Percentiles rank a stretch among this genome's conserved stretches.
Conservation (phyloP, 345 rosid species). For the Citrus medica region DNA sequence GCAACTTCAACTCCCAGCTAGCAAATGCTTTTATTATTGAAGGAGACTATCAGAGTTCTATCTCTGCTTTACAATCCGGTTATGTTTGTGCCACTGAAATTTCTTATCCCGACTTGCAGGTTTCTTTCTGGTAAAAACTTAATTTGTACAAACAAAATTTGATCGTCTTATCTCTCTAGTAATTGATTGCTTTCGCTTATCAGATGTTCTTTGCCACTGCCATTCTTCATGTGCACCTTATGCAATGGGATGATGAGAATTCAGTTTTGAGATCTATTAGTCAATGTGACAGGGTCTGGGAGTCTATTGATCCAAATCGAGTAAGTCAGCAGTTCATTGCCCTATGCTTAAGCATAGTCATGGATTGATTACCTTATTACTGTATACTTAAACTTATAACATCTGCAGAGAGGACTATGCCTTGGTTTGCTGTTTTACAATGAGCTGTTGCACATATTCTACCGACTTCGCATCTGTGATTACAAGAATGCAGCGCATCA, state of each 20-base stretch:
- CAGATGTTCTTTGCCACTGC: constrained; percentile 96
- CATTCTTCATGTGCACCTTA: constrained; percentile 81
- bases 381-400: constrained; percentile 2
- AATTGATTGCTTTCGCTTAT: neutral
- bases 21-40: constrained; percentile 77
- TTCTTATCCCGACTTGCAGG: constrained; percentile 78
- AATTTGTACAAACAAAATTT: neutral
- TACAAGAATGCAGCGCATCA: constrained; percentile 88
- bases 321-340: constrained; percentile 34
- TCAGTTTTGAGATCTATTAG: constrained; percentile 62
- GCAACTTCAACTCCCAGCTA: constrained; percentile 97
- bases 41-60: constrained; percentile 69
- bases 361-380: neutral
- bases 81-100: constrained; percentile 56
- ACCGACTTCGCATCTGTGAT: constrained; percentile 76
- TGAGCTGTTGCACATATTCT: constrained; percentile 87
- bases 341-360: neutral
- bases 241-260: constrained; percentile 81
- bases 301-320: constrained; percentile 56
- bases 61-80: constrained; percentile 71
- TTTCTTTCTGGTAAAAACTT: constrained; percentile 3
- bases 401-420: constrained; percentile 53
- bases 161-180: neutral
- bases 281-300: constrained; percentile 77
- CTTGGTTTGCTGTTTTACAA: constrained; percentile 86